Percentiles rank a stretch among this genome's conserved stretches.
Evolutionary conservation across 352 stramenopile species (phyloP).

Genomic region (Pythium utonaiense): DNA sequence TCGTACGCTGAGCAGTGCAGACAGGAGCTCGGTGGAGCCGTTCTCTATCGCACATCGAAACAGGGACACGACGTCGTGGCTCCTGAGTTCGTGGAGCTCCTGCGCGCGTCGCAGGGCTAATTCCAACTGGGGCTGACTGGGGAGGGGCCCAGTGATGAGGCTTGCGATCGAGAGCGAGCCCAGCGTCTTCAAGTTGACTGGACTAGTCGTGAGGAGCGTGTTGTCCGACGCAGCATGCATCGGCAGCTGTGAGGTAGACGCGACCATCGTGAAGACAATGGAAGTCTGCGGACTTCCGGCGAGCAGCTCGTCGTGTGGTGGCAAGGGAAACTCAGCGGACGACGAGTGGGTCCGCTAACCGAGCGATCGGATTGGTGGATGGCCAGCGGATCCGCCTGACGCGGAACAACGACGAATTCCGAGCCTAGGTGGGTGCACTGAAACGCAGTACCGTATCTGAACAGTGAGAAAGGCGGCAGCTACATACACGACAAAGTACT

Average conservation of each 20-base stretch:
- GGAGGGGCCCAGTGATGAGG: background rate
- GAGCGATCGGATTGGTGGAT: slow-evolving; percentile 12
- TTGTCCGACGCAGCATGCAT: background rate
- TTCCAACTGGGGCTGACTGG: background rate
- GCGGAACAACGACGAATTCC: slow-evolving; percentile 17
- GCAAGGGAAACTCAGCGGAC: background rate
- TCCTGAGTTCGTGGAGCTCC: slow-evolving; percentile 5
- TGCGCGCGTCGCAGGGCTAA: background rate
- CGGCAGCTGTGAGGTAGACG: background rate
- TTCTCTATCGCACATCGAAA: slow-evolving; percentile 12
- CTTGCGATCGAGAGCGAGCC: background rate
- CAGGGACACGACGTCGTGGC: background rate
- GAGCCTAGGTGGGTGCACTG: no score
- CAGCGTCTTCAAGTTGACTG: no score
- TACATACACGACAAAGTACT: no score
- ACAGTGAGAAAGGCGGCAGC: no score
- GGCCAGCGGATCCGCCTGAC: background rate
- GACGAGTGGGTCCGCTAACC: slow-evolving; percentile 1
- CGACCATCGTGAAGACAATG: background rate
- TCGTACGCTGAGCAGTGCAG: background rate
- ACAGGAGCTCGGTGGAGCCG: slow-evolving; percentile 1
- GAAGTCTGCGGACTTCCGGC: background rate
- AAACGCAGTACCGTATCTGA: no score
- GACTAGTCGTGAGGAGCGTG: background rate
- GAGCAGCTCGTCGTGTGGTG: background rate